A percentile compares a stretch with the other conserved stretches of the same genome.
phyloP scores from a whole-genome alignment of 83 land plant species.

The Picea abies region DNA sequence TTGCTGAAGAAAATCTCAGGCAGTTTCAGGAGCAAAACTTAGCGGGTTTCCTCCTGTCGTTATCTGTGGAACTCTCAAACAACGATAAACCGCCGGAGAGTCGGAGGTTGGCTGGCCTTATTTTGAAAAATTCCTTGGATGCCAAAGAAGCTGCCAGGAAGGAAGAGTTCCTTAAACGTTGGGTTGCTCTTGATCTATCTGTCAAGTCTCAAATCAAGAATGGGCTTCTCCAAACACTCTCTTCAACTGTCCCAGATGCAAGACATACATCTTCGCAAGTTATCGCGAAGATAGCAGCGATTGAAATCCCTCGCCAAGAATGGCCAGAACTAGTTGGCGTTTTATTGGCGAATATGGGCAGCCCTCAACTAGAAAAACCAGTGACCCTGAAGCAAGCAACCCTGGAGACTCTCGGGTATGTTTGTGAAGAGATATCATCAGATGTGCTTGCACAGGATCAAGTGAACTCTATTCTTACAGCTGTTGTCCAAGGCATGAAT shows the following conservation, averaged over 20 bases:
- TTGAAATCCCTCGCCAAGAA: too few relatives aligned
- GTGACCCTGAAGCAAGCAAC: conserved; percentile 58
- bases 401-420: conserved; percentile 65
- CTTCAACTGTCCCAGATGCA: too few relatives aligned
- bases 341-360: too few relatives aligned
- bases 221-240: too few relatives aligned
- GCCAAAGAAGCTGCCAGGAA: conserved; percentile 51
- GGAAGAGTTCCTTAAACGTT: conserved; percentile 34
- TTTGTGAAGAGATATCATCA: conserved; percentile 67
- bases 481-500: conserved; percentile 75
- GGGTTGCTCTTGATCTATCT: conserved; percentile 47
- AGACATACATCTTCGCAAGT: too few relatives aligned
- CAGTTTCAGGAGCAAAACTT: conserved; percentile 71
- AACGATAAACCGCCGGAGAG: conserved; percentile 46
- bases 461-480: conserved; percentile 70
- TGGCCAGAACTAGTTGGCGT: too few relatives aligned
- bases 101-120: conserved; percentile 44
- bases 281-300: too few relatives aligned
- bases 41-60: not conserved
- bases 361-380: too few relatives aligned
- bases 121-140: conserved; percentile 58
- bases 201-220: too few relatives aligned
- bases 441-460: conserved; percentile 63
- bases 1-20: conserved; percentile 53
- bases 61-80: conserved; percentile 41